Percentiles rank a stretch among this genome's conserved stretches.
These are phyloP conservation scores for Punica granatum DNA, from an alignment of 345 rosid species.

Conservation along the genomic window DNA sequence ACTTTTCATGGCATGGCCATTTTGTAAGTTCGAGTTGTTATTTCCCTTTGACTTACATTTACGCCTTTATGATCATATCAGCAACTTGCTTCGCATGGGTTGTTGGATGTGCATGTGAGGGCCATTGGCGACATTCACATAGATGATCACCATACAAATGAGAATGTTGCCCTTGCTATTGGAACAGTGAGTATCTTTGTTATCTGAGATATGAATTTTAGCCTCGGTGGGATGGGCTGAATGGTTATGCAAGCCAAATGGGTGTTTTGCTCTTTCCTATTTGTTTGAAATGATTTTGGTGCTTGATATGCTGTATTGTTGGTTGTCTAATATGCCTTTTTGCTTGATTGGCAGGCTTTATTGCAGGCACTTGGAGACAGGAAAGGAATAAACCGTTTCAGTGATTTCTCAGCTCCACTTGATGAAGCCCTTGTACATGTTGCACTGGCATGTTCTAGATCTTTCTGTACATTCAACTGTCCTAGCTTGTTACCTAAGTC, in stretches of 20 bases:
- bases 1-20: not conserved
- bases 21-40: not conserved
- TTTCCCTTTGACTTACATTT: not conserved
- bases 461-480: not conserved
- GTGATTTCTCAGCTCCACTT: slow-evolving; percentile 89
- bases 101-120: slow-evolving; percentile 80
- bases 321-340: not conserved
- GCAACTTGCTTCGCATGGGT: slow-evolving; percentile 97
- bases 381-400: slow-evolving; percentile 81
- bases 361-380: slow-evolving; percentile 87
- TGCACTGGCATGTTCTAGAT: slow-evolving; percentile 43
- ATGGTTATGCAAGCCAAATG: not conserved
- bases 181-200: slow-evolving; percentile 48
- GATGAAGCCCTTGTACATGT: slow-evolving; percentile 90
- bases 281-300: not conserved
- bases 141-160: slow-evolving; percentile 89
- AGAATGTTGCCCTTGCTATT: slow-evolving; percentile 88
- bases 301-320: not conserved
- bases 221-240: too few relatives aligned
- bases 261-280: not conserved
- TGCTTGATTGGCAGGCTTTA: slow-evolving; percentile 47
- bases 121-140: slow-evolving; percentile 89
- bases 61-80: slow-evolving; percentile 15
- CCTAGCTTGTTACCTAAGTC: not conserved
- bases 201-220: not conserved